Evolutionary conservation across 1,139 yeast genomes (phyloP).

Genomic region (Yarrowia galli): DNA sequence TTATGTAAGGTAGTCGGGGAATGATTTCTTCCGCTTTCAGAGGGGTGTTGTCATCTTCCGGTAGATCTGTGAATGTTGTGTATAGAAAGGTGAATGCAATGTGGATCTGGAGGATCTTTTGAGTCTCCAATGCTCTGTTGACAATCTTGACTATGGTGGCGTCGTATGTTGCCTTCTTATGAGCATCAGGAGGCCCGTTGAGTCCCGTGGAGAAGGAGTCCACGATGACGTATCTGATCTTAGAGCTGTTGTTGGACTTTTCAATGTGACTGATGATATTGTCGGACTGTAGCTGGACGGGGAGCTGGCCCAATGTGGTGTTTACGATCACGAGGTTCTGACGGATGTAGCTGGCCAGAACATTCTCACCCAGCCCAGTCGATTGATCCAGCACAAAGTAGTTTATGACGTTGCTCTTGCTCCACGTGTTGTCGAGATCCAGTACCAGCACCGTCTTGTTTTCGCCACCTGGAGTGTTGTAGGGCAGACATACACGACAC

Average conservation of each 20-base stretch:
- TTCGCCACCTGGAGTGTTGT: constrained; percentile 19
- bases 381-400: constrained; percentile 27
- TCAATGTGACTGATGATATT: constrained; percentile 5
- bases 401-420: not conserved
- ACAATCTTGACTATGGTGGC: not conserved
- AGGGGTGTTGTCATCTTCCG: constrained; percentile 8
- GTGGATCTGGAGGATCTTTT: constrained; percentile 19
- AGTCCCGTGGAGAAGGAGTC: constrained; percentile 15
- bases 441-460: constrained; percentile 17
- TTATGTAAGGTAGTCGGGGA: constrained; percentile 2
- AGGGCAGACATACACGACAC: constrained; percentile 24
- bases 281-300: constrained; percentile 3
- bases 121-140: not conserved
- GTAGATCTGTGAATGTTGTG: constrained; percentile 1
- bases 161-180: not conserved
- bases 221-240: constrained; percentile 17
- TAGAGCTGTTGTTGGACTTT: constrained; percentile 13
- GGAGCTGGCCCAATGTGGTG: not conserved
- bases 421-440: constrained; percentile 11
- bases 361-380: constrained; percentile 13
- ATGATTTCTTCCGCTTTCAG: not conserved
- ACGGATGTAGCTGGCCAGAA: not conserved
- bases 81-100: constrained; percentile 21
- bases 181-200: not conserved
- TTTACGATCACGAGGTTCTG: constrained; percentile 23